A percentile compares a stretch with the other conserved stretches of the same genome.
These are phyloP conservation scores for Chrysosporium keratinophilum DNA, from an alignment of 2,329 filamentous ascomycete species.

Conservation along the genomic window DNA sequence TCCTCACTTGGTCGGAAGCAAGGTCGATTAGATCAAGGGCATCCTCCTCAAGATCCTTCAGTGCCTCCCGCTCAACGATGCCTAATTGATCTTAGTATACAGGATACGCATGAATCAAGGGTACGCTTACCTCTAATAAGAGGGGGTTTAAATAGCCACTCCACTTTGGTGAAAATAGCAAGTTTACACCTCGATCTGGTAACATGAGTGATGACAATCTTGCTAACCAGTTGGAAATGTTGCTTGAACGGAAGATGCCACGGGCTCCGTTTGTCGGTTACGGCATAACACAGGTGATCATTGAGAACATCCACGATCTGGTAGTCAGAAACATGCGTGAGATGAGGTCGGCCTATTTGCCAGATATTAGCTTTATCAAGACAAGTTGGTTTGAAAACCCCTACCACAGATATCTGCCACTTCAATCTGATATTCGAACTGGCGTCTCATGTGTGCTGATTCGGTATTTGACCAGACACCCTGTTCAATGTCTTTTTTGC, in stretches of 20 bases:
- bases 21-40: constrained; percentile 42
- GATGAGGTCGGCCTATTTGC: constrained; percentile 39
- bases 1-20: constrained; percentile 40
- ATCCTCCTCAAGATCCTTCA: constrained; percentile 53
- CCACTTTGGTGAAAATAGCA: constrained; percentile 75
- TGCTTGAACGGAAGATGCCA: constrained; percentile 80
- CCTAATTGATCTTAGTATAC: constrained; percentile 21
- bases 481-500: constrained; percentile 58
- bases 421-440: constrained; percentile 71
- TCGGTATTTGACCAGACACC: constrained; percentile 71
- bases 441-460: constrained; percentile 59
- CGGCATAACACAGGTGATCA: constrained; percentile 62
- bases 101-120: neutral
- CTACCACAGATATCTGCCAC: constrained; percentile 56
- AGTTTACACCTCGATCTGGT: constrained; percentile 89
- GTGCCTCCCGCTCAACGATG: constrained; percentile 54
- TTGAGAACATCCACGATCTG: constrained; percentile 77
- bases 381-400: constrained; percentile 1
- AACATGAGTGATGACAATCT: constrained; percentile 87
- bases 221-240: constrained; percentile 72
- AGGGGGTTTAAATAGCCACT: constrained; percentile 62
- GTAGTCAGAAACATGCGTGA: constrained; percentile 61
- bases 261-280: constrained; percentile 53
- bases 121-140: constrained; percentile 35
- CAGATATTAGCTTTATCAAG: constrained; percentile 13